phyloP scores from a whole-genome alignment of 1,284 basidiomycete species.

The Golubevia pallescens region DNA sequence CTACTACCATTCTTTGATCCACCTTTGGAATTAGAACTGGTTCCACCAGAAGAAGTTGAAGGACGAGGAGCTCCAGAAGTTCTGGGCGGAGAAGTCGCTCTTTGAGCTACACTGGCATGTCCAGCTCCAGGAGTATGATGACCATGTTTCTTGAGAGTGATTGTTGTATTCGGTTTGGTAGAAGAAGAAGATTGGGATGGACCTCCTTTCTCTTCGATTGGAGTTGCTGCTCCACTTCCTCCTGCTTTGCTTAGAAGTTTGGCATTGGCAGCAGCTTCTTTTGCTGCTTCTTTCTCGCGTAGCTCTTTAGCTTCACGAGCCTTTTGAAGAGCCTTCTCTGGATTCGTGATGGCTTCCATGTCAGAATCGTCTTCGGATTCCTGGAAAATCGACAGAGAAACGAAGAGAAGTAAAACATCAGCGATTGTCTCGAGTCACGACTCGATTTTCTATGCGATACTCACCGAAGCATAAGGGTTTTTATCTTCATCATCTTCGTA shows the following conservation, averaged over 20 bases:
- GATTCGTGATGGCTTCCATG: conserved; percentile 54
- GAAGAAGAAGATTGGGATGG: conserved; percentile 17
- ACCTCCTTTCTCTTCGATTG: neutral
- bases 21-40: neutral
- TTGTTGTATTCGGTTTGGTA: conserved; percentile 26
- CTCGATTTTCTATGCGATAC: conserved; percentile 44
- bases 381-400: neutral
- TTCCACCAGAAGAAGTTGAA: neutral
- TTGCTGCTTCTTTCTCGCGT: conserved; percentile 27
- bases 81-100: conserved; percentile 32
- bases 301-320: conserved; percentile 46
- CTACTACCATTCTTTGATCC: conserved; percentile 27
- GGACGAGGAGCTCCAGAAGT: conserved; percentile 12
- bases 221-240: neutral
- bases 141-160: conserved; percentile 23
- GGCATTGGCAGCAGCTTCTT: conserved; percentile 9
- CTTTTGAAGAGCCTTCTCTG: conserved; percentile 55
- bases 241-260: neutral
- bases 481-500: conserved; percentile 15
- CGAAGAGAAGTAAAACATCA: conserved; percentile 22
- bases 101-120: conserved; percentile 38
- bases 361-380: conserved; percentile 51
- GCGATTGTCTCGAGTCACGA: conserved; percentile 51
- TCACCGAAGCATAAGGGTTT: neutral
- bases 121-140: conserved; percentile 36